phyloP scores from a whole-genome alignment of 495 filamentous ascomycete genomes.

The Trichoderma erinaceum region DNA sequence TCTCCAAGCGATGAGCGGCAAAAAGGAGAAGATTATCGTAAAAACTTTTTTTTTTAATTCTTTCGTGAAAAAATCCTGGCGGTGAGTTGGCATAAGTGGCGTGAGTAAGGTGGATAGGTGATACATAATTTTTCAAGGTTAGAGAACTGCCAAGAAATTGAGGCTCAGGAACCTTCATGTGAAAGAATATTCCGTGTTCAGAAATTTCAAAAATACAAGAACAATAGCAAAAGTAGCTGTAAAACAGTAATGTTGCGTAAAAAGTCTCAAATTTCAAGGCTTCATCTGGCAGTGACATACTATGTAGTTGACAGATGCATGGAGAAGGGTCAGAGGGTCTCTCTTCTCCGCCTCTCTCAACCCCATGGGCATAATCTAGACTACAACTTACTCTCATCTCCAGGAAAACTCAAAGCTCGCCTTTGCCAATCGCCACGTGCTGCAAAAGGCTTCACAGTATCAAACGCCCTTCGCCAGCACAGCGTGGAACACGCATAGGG shows the following conservation, averaged over 20 bases:
- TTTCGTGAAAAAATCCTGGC: no score
- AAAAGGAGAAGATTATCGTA: no score
- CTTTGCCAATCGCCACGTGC: background rate
- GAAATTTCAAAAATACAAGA: no score
- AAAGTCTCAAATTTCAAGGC: background rate
- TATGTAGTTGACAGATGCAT: background rate
- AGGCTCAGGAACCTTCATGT: no score
- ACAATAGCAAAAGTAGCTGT: no score
- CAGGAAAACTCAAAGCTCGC: background rate
- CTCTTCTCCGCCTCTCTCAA: background rate
- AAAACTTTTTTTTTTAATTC: no score
- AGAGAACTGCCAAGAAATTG: no score
- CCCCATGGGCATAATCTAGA: background rate
- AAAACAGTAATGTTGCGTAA: no score
- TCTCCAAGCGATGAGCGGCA: background rate
- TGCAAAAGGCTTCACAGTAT: background rate
- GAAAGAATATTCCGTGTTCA: no score
- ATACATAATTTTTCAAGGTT: no score
- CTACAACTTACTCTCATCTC: background rate
- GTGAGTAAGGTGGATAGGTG: no score
- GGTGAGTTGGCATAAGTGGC: no score
- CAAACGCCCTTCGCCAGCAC: background rate
- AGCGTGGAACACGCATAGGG: background rate
- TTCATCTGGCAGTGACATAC: background rate
- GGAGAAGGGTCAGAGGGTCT: background rate